These are phyloP conservation scores for Penicillium polonicum DNA, from an alignment of 2,329 filamentous ascomycete genomes.

Conservation along the genomic window DNA sequence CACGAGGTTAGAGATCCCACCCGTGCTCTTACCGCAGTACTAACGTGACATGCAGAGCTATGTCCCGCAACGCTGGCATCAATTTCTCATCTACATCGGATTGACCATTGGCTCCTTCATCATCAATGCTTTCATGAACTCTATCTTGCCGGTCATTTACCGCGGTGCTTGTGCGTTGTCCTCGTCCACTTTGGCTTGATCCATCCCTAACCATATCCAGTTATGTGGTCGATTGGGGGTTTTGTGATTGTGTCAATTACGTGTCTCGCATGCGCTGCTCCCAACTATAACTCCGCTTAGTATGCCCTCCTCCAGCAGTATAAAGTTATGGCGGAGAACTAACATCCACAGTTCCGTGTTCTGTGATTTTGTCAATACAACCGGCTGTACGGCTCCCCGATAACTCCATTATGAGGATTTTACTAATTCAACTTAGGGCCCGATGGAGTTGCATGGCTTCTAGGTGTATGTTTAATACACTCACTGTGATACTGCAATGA, in stretches of 20 bases:
- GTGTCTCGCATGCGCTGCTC: constrained; percentile 63
- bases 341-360: constrained; percentile 50
- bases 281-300: constrained; percentile 61
- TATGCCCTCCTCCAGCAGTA: constrained; percentile 37
- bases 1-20: constrained; percentile 41
- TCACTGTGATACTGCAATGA: neutral
- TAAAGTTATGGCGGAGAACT: neutral
- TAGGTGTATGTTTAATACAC: constrained; percentile 30
- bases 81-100: constrained; percentile 69
- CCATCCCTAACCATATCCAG: constrained; percentile 16
- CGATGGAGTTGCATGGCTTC: constrained; percentile 55
- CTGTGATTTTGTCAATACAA: constrained; percentile 64
- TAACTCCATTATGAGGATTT: too few relatives aligned
- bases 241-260: constrained; percentile 70
- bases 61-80: constrained; percentile 62
- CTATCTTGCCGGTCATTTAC: constrained; percentile 63
- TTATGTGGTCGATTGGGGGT: constrained; percentile 68
- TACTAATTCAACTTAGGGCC: constrained; percentile 45
- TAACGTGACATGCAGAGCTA: constrained; percentile 42
- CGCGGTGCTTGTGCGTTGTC: constrained; percentile 55
- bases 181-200: neutral
- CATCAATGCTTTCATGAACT: constrained; percentile 65
- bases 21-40: neutral
- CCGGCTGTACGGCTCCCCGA: constrained; percentile 51
- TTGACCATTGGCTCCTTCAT: constrained; percentile 60